Evolutionary conservation across 2,329 filamentous ascomycete genomes (phyloP).

Genomic region (Cladosporium sp.): DNA sequence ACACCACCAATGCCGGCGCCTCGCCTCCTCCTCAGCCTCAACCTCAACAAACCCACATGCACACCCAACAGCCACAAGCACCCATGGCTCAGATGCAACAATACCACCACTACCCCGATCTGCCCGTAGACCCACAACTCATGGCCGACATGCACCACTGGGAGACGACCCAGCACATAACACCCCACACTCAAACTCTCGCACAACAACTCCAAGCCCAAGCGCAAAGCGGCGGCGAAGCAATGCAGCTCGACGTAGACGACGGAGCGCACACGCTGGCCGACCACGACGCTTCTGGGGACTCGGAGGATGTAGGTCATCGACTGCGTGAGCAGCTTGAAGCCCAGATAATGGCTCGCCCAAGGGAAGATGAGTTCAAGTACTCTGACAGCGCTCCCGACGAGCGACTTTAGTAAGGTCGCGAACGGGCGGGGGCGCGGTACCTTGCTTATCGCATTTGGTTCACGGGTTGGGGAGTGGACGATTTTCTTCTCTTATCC

Average conservation of each 20-base stretch:
- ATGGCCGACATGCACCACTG: conserved; percentile 38
- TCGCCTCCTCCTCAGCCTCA: not conserved
- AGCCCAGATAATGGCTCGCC: conserved; percentile 17
- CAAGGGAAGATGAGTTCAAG: conserved; percentile 1
- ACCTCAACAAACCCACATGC: conserved; percentile 16
- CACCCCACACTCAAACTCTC: not conserved
- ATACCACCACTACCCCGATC: conserved; percentile 43
- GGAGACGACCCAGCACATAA: conserved; percentile 6
- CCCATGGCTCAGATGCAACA: conserved; percentile 32
- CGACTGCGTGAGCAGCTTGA: conserved; percentile 20
- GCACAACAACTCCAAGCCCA: conserved; percentile 5
- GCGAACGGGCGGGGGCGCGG: not conserved
- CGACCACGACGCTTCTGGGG: too few species aligned
- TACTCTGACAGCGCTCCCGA: conserved; percentile 1
- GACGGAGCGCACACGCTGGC: conserved; percentile 9
- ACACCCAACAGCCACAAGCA: conserved; percentile 26
- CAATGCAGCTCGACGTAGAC: conserved; percentile 5
- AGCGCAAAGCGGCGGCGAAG: conserved; percentile 7
- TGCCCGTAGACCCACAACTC: conserved; percentile 59
- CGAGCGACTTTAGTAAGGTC: conserved; percentile 3
- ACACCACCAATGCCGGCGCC: conserved; percentile 4
- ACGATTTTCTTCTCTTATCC: too few species aligned
- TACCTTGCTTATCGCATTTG: too few species aligned
- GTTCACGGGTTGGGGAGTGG: too few species aligned
- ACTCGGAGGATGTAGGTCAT: conserved; percentile 20